A percentile compares a stretch with the other conserved stretches of the same genome.
Conservation (phyloP, 768 basidiomycete species). For the Suillus occidentalis region DNA sequence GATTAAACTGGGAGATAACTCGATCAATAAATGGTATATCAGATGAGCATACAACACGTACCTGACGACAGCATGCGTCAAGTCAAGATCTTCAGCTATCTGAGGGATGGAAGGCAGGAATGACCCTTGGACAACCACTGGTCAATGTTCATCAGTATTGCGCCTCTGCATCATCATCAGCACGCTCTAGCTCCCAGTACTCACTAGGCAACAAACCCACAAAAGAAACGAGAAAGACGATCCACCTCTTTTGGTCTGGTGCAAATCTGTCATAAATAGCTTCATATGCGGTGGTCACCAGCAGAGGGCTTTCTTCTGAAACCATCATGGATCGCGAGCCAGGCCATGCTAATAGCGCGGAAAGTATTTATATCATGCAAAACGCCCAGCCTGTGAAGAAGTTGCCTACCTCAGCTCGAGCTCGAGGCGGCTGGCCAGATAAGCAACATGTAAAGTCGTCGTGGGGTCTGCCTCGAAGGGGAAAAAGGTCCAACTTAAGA, state of each 20-base stretch:
- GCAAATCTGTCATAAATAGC: constrained; percentile 61
- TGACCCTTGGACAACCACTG: constrained; percentile 65
- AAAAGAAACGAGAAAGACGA: constrained; percentile 58
- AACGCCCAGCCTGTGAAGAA: no score
- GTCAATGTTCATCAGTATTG: neutral
- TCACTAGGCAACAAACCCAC: constrained; percentile 64
- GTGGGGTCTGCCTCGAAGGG: no score
- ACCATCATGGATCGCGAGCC: constrained; percentile 13
- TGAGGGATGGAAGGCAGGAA: constrained; percentile 71
- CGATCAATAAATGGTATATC: neutral
- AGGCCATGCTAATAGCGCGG: neutral
- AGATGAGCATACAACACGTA: constrained; percentile 11
- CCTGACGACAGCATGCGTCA: constrained; percentile 57
- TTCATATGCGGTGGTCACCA: constrained; percentile 17
- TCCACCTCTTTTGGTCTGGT: constrained; percentile 44
- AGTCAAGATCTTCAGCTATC: constrained; percentile 60
- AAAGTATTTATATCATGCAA: neutral
- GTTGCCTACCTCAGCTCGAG: no score
- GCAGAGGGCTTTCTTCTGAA: constrained; percentile 30
- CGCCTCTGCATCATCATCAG: neutral
- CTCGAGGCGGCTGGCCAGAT: no score
- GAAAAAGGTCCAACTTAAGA: no score
- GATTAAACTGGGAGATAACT: constrained; percentile 36
- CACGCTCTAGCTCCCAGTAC: constrained; percentile 17
- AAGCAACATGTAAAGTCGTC: no score